Evolutionary conservation across 2,329 filamentous ascomycete genomes (phyloP).

Genomic region (Diaporthe vexans): DNA sequence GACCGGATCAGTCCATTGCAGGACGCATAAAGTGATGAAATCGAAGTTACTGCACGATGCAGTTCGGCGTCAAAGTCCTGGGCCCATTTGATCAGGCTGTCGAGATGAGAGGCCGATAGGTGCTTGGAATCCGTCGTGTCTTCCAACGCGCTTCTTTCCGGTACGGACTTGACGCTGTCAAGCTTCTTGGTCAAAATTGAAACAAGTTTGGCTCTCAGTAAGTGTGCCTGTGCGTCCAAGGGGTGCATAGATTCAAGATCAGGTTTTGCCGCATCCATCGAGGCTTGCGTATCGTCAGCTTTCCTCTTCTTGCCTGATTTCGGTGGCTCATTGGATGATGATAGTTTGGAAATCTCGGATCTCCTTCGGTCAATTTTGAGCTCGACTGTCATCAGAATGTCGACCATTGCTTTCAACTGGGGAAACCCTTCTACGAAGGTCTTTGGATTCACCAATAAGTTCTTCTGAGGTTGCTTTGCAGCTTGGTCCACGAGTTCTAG

Average conservation of each 20-base stretch:
- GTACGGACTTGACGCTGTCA: neutral
- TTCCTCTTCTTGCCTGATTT: slow-evolving; percentile 5
- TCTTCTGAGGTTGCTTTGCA: neutral
- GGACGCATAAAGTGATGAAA: neutral
- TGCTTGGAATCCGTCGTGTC: neutral
- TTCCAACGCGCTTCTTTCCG: neutral
- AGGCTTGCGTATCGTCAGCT: neutral
- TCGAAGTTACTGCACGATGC: neutral
- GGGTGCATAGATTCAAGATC: neutral
- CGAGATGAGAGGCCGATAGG: too few relatives aligned
- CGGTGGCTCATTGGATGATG: neutral
- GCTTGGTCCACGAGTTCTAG: neutral
- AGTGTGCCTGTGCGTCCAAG: neutral
- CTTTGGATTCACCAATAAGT: slow-evolving; percentile 5
- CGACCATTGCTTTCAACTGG: slow-evolving; percentile 9
- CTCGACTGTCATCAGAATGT: neutral
- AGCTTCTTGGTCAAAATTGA: neutral
- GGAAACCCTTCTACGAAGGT: neutral
- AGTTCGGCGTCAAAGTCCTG: neutral
- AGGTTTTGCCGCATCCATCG: neutral
- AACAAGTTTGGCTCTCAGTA: neutral
- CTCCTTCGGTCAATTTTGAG: neutral
- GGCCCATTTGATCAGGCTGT: neutral
- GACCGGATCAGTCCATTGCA: neutral
- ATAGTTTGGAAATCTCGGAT: neutral